A percentile compares a stretch with the other conserved stretches of the same genome.
phyloP scores from a whole-genome alignment of 441 rosid species.

The Arabidopsis lyrata region DNA sequence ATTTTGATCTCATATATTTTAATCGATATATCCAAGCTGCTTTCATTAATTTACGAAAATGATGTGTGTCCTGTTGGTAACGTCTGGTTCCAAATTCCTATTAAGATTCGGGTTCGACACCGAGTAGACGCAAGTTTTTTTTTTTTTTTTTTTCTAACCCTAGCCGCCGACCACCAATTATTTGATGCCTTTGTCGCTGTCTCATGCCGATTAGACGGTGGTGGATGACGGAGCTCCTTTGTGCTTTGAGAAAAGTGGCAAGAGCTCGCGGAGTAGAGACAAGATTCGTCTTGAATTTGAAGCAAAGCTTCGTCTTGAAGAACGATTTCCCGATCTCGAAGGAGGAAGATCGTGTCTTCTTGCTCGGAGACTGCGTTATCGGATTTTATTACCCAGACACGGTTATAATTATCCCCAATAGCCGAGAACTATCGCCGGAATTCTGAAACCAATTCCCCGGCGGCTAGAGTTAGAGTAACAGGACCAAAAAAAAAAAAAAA shows the following conservation, averaged over 20 bases:
- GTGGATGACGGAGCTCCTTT: conserved; percentile 90
- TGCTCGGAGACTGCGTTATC: conserved; percentile 65
- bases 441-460: conserved; percentile 60
- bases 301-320: no score
- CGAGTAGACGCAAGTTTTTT: no score
- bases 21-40: no score
- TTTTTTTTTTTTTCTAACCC: no score
- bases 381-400: conserved; percentile 33
- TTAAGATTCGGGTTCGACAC: no score
- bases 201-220: conserved; percentile 81
- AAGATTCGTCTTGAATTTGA: conserved; percentile 78
- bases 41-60: no score
- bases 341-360: conserved; percentile 56
- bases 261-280: conserved; percentile 64
- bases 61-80: no score
- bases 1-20: no score
- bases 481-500: no score
- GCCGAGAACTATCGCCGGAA: conserved; percentile 67
- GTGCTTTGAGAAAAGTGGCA: conserved; percentile 91
- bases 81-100: no score
- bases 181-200: conserved; percentile 40
- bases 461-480: conserved; percentile 36
- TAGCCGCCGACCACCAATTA: no score
- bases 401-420: conserved; percentile 71
- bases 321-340: conserved; percentile 73